Base-by-base conservation (phyloP, 257 asterid species). In the Fraxinus anomala region DNA sequence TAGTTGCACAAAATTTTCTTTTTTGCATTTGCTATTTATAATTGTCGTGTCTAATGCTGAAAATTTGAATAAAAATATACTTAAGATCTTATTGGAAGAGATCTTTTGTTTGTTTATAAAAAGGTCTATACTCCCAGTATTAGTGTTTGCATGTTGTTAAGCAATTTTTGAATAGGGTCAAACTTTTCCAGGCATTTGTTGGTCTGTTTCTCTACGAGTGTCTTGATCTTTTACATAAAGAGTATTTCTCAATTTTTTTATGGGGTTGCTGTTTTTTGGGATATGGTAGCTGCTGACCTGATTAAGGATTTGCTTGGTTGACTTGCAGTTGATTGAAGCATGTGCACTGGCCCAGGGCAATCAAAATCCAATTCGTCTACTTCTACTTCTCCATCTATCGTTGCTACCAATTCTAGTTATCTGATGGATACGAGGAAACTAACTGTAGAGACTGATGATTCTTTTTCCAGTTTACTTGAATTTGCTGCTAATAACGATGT, bases 391-490 rank as follows among this genome's bases (percentile, higher is more conserved):
- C 67, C 65, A 77, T 65, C 80, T 31, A 67, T 80, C 30, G 69
- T 70, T 68, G 81, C 72, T 47, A 21, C 81, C 49, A 47, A 75
- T 30, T 59, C 86, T 51, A 40, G 76, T 28, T 78, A 73, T 67
- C 83, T 82, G 84, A 85, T 77, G 83, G 85, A 83, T 67, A 76
- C 82, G 84, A 75, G 83, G 79, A 86, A 86, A 68, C 80, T 91
- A 68, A 87, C 86, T 33, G 86, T 88, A 40, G 93, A 86, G 74
- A 90, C 92, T 17, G 94, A 85, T 40, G 96, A 92, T 85, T 83
- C 91, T 10, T 92, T 90, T 80, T 88, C 95, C 17, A 91, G 97
- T 81, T 82, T 91, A 77, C 97, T 92, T 76, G 99, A 94, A 80
- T 88, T 85, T 71, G 97, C 99, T 76, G 91, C 99, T 37, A 86